Conservation (phyloP, 306 rosid genomes). For the Citrullus amarus region DNA sequence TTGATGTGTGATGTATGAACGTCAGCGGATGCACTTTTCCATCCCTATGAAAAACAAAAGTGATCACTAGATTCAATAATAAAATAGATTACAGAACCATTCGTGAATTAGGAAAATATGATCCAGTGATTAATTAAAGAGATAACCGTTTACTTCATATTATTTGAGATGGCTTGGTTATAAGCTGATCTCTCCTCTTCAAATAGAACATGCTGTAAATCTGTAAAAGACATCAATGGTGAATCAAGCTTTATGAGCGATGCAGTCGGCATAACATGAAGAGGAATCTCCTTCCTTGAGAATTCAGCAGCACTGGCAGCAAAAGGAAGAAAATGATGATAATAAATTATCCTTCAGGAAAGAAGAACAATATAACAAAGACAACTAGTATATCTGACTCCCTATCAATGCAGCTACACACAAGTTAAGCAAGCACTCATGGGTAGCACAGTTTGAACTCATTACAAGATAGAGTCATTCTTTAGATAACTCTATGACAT, state of each 20-base stretch:
- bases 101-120: not conserved
- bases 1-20: constrained; percentile 86
- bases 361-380: not conserved
- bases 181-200: constrained; percentile 94
- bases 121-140: constrained; percentile 9
- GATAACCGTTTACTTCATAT: constrained; percentile 46
- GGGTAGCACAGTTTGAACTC: not conserved
- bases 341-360: not conserved
- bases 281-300: constrained; percentile 86
- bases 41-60: constrained; percentile 37
- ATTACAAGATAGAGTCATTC: not conserved
- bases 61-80: constrained; percentile 12
- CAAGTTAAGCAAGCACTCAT: not conserved
- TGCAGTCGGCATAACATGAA: constrained; percentile 56
- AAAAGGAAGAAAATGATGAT: constrained; percentile 7
- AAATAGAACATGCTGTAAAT: constrained; percentile 71
- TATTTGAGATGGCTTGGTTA: constrained; percentile 71
- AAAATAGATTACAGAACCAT: not conserved
- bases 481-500: not conserved
- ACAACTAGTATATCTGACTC: not conserved
- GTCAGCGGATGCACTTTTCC: constrained; percentile 87
- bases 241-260: constrained; percentile 60
- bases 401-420: not conserved
- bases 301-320: constrained; percentile 78
- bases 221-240: constrained; percentile 61